Evolutionary conservation across 164 flowering plant genomes (phyloP), one percentile per base, ranked within the genome.

Genomic region (Taxillus chinensis): DNA sequence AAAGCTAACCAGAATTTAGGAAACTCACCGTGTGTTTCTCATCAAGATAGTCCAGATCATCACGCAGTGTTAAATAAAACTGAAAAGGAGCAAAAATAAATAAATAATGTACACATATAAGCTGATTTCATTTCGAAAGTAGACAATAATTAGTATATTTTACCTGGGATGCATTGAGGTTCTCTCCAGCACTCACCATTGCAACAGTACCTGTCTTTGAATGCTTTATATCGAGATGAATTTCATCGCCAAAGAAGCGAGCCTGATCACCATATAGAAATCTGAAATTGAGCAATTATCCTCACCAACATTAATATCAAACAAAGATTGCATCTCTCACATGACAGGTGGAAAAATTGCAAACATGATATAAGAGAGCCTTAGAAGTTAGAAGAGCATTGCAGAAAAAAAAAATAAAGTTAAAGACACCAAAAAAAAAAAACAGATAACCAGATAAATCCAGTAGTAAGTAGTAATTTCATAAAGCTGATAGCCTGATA

Each of bases 111-210:
- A 14, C 9, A 14, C 51, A 48, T 48, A 3, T 14, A 48, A 48
- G 12, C 4, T 7, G 3, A 14, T 48, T 48, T 8, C 12, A 48
- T 11, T 48, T 48, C 10, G 10, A 43, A 48, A 48, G 14, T 17
- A 17, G 4, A 42, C 49, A 55, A 15, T 17, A 54, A n/a, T 7
- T 42, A 65, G 37, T 57, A 15, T 42, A 13, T 8, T 7, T 64
- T 67, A 90, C 96, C 98, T 92, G 99, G 50, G 99, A 95, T 62
- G 99, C 99, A 86, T 95, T 95, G 8, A 87, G 81, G 80, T 87
- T 83, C 71, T 91, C 91, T 58, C 99, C 99, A 64, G 86, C 99
- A 77, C 92, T 95, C 58, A 95, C 96, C 99, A 95, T 91, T 15
- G 99, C 86, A 69, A 91, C 80, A 11, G 93, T 87, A 7, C 99